Percentiles rank a stretch among this genome's conserved stretches.
Conservation (phyloP, 78 protist genomes). For the Bigelowiella natans region DNA sequence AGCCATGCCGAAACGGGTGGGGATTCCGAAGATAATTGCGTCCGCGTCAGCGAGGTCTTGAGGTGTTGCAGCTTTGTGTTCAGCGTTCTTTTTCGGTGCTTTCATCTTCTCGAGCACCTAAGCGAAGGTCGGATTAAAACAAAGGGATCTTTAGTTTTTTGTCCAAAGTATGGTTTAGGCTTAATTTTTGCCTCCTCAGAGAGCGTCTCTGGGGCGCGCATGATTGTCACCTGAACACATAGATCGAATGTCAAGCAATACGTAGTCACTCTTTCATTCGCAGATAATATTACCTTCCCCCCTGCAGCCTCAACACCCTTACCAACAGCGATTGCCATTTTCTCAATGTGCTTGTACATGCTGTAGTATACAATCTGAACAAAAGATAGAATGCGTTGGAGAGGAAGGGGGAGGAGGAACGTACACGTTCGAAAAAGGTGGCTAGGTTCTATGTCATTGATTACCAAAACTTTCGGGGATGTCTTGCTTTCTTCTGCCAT, state of each 20-base stretch:
- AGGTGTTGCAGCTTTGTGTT: background rate
- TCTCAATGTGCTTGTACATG: background rate
- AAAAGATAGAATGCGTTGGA: too few species aligned
- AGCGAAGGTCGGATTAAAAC: too few species aligned
- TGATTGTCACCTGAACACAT: background rate
- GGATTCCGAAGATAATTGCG: slow-evolving; percentile 6
- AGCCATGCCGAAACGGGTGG: slow-evolving; percentile 2
- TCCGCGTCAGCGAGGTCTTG: background rate
- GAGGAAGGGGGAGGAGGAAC: too few species aligned
- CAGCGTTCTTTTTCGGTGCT: background rate
- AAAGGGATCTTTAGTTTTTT: too few species aligned
- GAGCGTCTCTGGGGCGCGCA: background rate
- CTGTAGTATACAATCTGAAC: background rate
- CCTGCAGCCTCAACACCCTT: background rate
- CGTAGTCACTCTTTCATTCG: background rate
- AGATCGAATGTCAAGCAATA: background rate
- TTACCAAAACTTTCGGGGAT: too few species aligned
- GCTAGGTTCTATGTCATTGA: too few species aligned
- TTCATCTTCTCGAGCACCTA: background rate
- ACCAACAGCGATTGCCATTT: background rate
- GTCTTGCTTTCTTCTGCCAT: too few species aligned
- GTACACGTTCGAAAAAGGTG: too few species aligned
- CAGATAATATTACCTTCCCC: background rate
- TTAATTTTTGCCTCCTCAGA: background rate
- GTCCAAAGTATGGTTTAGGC: background rate